Base-by-base conservation (phyloP, 2,329 filamentous ascomycete genomes). In the Paecilomyces niveus region DNA sequence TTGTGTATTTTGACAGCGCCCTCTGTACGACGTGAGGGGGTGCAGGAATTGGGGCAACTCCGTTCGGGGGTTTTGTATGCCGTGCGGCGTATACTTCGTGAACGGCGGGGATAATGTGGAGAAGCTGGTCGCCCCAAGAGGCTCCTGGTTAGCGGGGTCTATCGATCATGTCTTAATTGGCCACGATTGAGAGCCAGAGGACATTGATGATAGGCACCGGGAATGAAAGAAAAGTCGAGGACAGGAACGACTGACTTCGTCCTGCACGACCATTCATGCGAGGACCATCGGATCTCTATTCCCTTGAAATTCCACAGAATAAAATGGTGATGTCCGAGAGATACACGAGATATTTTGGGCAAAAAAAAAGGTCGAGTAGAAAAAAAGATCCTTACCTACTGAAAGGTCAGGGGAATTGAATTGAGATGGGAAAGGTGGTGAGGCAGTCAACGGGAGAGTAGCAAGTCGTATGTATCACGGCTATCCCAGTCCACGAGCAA, bases 41-140 rank as follows among this genome's bases (percentile, higher is more conserved):
- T 6, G n/a, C 4, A 39, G 6, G 35, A 39, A n/a, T n/a, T 10
- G 33, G 33, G 33, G 33, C 33, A 39, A 63, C 62, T 66, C 58
- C n/a, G n/a, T n/a, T 22, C 62, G 57, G 26, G 26, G 26, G 2
- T 51, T 63, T 58, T 52, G 45, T 45, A 45, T 18, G 7, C 35
- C 35, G 35, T 8, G 15, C 10, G 50, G 8, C 50, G 49, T 52
- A 52, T 52, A 58, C 57, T 56, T 55, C 54, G 62, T 57, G 52
- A 59, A 56, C 58, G 60, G 67, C 59, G 67, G 68, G 69, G 66
- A 66, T 67, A 67, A 70, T 68, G 68, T 69, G 68, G 68, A 64
- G 68, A 56, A 64, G 55, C 54, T 52, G 50, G 61, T 63, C 60
- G 59, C 35, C 55, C 18, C 45, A 18, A 53, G 32, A 54, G 53